A percentile compares a stretch with the other conserved stretches of the same genome.
phyloP scores from a whole-genome alignment of 1,284 basidiomycete species.

The Ustilago loliicola region DNA sequence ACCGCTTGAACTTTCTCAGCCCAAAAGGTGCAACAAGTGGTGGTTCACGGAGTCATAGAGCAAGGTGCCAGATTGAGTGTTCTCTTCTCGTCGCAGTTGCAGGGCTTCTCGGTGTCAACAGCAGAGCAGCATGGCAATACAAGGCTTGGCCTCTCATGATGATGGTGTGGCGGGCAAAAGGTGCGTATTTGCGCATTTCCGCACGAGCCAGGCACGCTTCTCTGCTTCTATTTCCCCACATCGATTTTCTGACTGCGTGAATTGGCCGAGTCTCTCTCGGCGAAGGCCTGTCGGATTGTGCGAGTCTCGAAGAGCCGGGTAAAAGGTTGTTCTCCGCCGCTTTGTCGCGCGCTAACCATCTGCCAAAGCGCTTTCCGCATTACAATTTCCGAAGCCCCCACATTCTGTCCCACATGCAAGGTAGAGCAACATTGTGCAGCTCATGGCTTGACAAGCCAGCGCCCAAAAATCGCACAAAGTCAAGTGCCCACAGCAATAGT shows the following conservation, averaged over 20 bases:
- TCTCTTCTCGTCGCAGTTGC: no score
- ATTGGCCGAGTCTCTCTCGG: neutral
- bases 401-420: neutral
- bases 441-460: neutral
- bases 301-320: slow-evolving; percentile 9
- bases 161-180: neutral
- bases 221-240: neutral
- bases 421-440: neutral
- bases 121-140: no score
- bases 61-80: no score
- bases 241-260: neutral
- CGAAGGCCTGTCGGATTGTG: slow-evolving; percentile 19
- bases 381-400: neutral
- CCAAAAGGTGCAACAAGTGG: no score
- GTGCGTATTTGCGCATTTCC: slow-evolving; percentile 22
- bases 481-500: no score
- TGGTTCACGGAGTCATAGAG: no score
- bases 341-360: neutral
- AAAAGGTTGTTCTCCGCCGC: neutral
- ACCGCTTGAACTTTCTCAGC: no score
- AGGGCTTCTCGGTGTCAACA: no score
- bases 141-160: no score
- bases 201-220: slow-evolving; percentile 22
- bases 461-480: no score
- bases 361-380: neutral